Evolutionary conservation across 2,329 filamentous ascomycete species (phyloP), one percentile per base, ranked within the genome.

Genomic region (Clathrospora elynae): DNA sequence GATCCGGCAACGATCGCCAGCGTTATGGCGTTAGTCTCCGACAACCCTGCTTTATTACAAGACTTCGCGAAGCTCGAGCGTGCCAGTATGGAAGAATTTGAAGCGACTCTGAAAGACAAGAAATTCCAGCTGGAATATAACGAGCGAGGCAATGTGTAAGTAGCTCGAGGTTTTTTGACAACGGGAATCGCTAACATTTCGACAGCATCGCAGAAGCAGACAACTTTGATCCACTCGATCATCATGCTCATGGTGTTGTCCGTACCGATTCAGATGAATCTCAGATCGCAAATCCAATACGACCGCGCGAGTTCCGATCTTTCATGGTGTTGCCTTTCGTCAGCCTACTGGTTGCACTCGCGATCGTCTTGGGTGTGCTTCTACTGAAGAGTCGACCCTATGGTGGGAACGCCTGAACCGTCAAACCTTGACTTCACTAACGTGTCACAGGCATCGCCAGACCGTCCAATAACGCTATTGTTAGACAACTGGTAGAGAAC

Each of bases 401-500:
- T 17, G 16, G 36, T 33, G 71, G 71, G 73, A 2, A 37, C 77
- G 2, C 42, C 67, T 1, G 37, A 72, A 2, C 70, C 72, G 0
- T 71, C 6, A 9, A 5, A 16, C n/a, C 4, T 14, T 11, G 9
- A 12, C 10, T 8, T 8, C 6, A 17, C 12, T 41, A 7, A 34
- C 12, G 16, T 6, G 14, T 10, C 11, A 5, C 16, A 42, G 43
- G 43, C 12, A 6, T 46, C 2, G 19, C 36, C 5, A 7, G 31
- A 2, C 42, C 71, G 0, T 31, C 54, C 0, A 68, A 61, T n/a
- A 56, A 62, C 13, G 57, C 51, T 0, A 51, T 76, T 18, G 57
- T 74, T 0, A 64, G 67, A 10, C 71, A 77, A 22, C 31, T 77
- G 0, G 12, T 77, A 0, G 66, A 73, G 30, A 76, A 74, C 31